Conservation (phyloP, 176 grass and related monocot species). For the Pontederia paniculata region DNA sequence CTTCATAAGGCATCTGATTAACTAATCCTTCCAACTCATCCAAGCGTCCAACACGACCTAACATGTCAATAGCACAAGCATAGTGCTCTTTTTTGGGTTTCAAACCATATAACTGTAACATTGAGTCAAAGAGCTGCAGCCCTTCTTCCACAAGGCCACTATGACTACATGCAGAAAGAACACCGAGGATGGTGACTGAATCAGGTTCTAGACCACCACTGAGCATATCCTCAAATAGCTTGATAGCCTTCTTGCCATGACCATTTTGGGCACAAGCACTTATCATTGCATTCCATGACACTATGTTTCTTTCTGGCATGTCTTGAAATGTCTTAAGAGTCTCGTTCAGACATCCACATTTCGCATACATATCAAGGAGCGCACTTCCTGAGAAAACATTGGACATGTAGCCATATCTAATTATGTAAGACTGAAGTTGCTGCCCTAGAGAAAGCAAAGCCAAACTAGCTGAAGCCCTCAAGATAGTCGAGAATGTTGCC, state of each 20-base stretch:
- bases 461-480: slow-evolving; percentile 53
- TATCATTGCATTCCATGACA: slow-evolving; percentile 74
- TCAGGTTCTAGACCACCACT: slow-evolving; percentile 43
- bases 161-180: slow-evolving; percentile 70
- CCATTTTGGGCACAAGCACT: slow-evolving; percentile 66
- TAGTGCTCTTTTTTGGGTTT: slow-evolving; percentile 69
- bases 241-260: slow-evolving; percentile 50
- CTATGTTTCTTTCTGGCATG: slow-evolving; percentile 65
- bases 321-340: slow-evolving; percentile 50
- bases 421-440: slow-evolving; percentile 48
- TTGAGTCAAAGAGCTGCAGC: slow-evolving; percentile 52
- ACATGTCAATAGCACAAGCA: slow-evolving; percentile 59
- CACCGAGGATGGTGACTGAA: slow-evolving; percentile 64
- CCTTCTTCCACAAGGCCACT: slow-evolving; percentile 68
- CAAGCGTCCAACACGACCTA: slow-evolving; percentile 54
- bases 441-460: slow-evolving; percentile 41
- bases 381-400: slow-evolving; percentile 57
- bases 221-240: slow-evolving; percentile 68
- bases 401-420: slow-evolving; percentile 40
- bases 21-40: slow-evolving; percentile 56
- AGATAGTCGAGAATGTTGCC: slow-evolving; percentile 49
- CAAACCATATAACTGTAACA: slow-evolving; percentile 41
- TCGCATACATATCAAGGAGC: slow-evolving; percentile 87
- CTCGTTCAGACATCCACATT: slow-evolving; percentile 58
- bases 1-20: slow-evolving; percentile 47